Evolutionary conservation across 495 filamentous ascomycete species (phyloP).

Genomic region (Neurospora sp.): DNA sequence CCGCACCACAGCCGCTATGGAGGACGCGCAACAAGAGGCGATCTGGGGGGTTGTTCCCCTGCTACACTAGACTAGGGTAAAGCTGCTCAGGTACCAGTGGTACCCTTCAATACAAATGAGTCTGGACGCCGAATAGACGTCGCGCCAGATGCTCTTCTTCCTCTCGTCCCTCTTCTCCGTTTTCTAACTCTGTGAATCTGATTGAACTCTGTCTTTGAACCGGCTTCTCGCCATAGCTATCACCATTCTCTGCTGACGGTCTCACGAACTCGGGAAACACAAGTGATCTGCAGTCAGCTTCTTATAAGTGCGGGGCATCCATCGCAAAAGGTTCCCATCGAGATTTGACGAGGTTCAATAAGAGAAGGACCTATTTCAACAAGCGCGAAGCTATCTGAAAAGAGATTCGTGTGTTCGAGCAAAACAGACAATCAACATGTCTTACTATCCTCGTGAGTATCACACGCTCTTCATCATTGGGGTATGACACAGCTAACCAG

Average conservation of each 20-base stretch:
- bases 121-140: background rate
- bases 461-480: background rate
- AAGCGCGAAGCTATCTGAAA: background rate
- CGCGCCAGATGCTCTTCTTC: background rate
- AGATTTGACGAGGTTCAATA: background rate
- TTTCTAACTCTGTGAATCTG: background rate
- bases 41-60: background rate
- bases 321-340: background rate
- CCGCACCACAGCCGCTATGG: constrained; percentile 1
- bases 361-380: background rate
- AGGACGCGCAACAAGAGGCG: background rate
- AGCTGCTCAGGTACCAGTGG: background rate
- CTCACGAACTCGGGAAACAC: background rate
- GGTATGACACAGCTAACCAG: background rate
- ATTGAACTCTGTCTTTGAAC: background rate
- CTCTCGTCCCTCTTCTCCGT: background rate
- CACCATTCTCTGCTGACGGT: background rate
- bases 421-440: constrained; percentile 10
- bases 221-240: background rate
- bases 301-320: background rate
- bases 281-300: background rate
- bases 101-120: background rate
- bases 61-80: background rate
- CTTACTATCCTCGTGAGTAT: constrained; percentile 26
- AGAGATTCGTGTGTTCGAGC: background rate